These are phyloP conservation scores for Thielaviopsis euricoi DNA, from an alignment of 2,329 filamentous ascomycete species.

Conservation along the genomic window DNA sequence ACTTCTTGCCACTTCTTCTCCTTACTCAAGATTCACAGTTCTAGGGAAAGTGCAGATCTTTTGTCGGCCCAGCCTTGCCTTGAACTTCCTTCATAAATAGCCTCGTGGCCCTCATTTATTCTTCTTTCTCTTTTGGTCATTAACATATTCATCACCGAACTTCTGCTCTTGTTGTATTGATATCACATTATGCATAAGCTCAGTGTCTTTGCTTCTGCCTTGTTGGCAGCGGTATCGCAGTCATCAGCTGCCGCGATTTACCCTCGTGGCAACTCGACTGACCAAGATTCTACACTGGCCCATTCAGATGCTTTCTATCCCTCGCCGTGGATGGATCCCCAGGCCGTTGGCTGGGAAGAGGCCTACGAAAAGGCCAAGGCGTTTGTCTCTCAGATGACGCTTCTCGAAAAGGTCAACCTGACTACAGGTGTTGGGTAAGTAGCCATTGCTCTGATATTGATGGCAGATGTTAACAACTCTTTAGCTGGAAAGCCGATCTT, in stretches of 20 bases:
- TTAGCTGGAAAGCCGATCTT: slow-evolving; percentile 36
- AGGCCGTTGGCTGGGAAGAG: slow-evolving; percentile 54
- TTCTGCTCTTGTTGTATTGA: background rate
- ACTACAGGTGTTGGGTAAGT: slow-evolving; percentile 76
- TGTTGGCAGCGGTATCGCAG: slow-evolving; percentile 7
- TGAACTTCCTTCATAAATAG: background rate
- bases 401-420: slow-evolving; percentile 83
- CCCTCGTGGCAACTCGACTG: background rate
- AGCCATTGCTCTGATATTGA: background rate
- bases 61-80: background rate
- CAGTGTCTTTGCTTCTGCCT: slow-evolving; percentile 9
- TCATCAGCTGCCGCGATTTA: slow-evolving; percentile 1
- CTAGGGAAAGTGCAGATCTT: background rate
- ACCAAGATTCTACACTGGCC: slow-evolving; percentile 16
- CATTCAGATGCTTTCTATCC: slow-evolving; percentile 53
- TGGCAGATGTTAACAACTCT: slow-evolving; percentile 1
- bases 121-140: background rate
- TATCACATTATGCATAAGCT: slow-evolving; percentile 7
- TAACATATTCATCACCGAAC: background rate
- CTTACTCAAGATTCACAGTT: background rate
- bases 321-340: slow-evolving; percentile 69
- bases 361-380: slow-evolving; percentile 60
- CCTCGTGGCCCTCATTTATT: background rate
- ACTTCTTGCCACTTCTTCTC: background rate
- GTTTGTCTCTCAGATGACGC: slow-evolving; percentile 70